A percentile compares a stretch with the other conserved stretches of the same genome.
These are phyloP conservation scores for Cutaneotrichosporon sp. DNA, from an alignment of 1,284 basidiomycete species.

Conservation along the genomic window DNA sequence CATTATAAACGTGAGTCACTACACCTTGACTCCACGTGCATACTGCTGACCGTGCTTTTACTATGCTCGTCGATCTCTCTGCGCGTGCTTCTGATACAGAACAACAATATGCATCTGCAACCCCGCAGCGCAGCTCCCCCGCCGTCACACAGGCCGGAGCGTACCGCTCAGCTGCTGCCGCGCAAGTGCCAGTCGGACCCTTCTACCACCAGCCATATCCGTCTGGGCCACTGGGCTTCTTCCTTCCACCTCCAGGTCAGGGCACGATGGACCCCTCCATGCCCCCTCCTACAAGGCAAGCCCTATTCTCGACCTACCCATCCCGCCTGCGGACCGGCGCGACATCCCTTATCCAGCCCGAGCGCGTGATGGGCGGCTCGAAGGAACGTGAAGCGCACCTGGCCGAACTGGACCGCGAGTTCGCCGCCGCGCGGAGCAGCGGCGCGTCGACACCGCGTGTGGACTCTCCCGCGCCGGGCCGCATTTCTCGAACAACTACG, in stretches of 20 bases:
- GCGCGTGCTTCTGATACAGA: background rate
- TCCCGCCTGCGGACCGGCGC: slow-evolving; percentile 89
- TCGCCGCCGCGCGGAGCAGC: slow-evolving; percentile 9
- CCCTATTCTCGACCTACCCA: slow-evolving; percentile 74
- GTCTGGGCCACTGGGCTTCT: slow-evolving; percentile 37
- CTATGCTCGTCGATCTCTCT: background rate
- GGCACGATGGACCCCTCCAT: slow-evolving; percentile 31
- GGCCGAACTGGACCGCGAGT: slow-evolving; percentile 39
- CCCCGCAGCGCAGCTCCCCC: too few relatives aligned
- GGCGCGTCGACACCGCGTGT: slow-evolving; percentile 33
- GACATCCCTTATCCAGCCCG: slow-evolving; percentile 86
- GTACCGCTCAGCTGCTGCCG: background rate
- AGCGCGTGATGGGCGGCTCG: slow-evolving; percentile 50
- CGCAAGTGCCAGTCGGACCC: background rate
- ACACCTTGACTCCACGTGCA: background rate
- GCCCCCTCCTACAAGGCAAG: slow-evolving; percentile 55
- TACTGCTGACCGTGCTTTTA: background rate
- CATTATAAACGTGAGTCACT: slow-evolving; percentile 8
- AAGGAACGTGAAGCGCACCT: slow-evolving; percentile 47
- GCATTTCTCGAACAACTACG: slow-evolving; percentile 34
- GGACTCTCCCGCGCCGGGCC: slow-evolving; percentile 29
- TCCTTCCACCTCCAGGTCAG: slow-evolving; percentile 42
- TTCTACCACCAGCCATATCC: slow-evolving; percentile 19
- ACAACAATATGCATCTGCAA: too few relatives aligned
- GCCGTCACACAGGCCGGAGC: background rate